A percentile compares a stretch with the other conserved stretches of the same genome.
These are phyloP conservation scores for Pseudocercospora fuligena DNA, from an alignment of 2,329 filamentous ascomycete species.

Conservation along the genomic window DNA sequence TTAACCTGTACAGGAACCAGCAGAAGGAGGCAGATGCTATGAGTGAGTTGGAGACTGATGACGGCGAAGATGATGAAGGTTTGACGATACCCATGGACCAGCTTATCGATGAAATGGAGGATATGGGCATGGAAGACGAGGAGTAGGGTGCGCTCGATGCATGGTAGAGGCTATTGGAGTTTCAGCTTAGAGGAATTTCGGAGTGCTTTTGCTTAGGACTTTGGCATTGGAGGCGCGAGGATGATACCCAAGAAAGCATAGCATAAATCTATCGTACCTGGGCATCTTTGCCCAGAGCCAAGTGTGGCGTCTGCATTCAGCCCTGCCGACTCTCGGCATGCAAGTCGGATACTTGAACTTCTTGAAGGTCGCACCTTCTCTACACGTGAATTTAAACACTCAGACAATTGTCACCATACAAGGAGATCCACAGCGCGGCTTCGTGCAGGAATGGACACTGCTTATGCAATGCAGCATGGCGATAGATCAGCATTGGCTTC, in stretches of 20 bases:
- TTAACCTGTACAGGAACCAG: constrained; percentile 82
- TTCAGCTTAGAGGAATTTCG: neutral
- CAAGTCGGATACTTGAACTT: neutral
- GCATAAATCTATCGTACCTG: neutral
- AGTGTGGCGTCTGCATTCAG: neutral
- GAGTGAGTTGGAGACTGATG: constrained; percentile 62
- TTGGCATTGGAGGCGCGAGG: constrained; percentile 5
- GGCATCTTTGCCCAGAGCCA: neutral
- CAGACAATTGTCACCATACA: neutral
- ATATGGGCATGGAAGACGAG: constrained; percentile 72
- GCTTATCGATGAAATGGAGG: constrained; percentile 89
- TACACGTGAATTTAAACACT: neutral
- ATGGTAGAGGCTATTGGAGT: neutral
- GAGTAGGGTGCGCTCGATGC: neutral
- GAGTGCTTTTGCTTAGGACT: neutral
- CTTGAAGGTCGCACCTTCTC: neutral
- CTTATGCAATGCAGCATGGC: neutral
- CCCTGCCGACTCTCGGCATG: neutral
- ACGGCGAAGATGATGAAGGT: constrained; percentile 61
- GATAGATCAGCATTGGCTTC: neutral
- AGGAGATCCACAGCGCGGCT: neutral
- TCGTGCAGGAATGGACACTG: neutral
- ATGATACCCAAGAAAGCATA: constrained; percentile 6
- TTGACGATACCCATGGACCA: constrained; percentile 57
- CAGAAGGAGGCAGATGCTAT: constrained; percentile 64